Evolutionary conservation across 2,329 filamentous ascomycete genomes (phyloP).

Genomic region (Alternaria hordeiaustralica): DNA sequence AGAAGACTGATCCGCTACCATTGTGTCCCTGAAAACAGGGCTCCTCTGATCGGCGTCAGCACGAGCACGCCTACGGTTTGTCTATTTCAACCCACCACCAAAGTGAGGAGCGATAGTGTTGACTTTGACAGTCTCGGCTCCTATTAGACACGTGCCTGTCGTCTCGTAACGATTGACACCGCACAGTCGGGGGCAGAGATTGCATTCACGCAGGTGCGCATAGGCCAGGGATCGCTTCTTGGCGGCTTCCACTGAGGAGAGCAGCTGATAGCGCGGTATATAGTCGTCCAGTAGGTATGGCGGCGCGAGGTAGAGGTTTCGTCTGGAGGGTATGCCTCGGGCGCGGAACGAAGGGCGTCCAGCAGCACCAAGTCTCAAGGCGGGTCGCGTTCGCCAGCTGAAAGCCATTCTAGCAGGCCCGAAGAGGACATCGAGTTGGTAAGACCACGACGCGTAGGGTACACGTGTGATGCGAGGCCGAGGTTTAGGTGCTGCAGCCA

Average conservation of each 20-base stretch:
- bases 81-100: conserved; percentile 57
- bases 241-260: conserved; percentile 71
- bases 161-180: conserved; percentile 81
- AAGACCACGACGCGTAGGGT: not conserved
- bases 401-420: not conserved
- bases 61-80: not conserved
- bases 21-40: conserved; percentile 83
- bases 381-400: conserved; percentile 19
- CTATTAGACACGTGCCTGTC: conserved; percentile 79
- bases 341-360: not conserved
- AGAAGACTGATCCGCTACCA: conserved; percentile 82
- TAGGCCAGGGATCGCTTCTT: conserved; percentile 78
- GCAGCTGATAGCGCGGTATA: conserved; percentile 72
- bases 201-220: conserved; percentile 77
- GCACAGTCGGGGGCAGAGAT: conserved; percentile 79
- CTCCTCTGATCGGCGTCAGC: conserved; percentile 60
- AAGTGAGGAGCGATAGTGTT: conserved; percentile 87
- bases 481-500: not conserved
- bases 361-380: conserved; percentile 3
- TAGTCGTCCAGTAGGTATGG: conserved; percentile 77
- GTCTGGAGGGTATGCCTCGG: conserved; percentile 15
- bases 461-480: not conserved
- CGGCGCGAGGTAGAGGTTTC: conserved; percentile 60
- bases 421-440: not conserved
- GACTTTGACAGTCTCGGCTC: conserved; percentile 74